Evolutionary conservation across 2,329 filamentous ascomycete species (phyloP).

Genomic region (Monilinia laxa): DNA sequence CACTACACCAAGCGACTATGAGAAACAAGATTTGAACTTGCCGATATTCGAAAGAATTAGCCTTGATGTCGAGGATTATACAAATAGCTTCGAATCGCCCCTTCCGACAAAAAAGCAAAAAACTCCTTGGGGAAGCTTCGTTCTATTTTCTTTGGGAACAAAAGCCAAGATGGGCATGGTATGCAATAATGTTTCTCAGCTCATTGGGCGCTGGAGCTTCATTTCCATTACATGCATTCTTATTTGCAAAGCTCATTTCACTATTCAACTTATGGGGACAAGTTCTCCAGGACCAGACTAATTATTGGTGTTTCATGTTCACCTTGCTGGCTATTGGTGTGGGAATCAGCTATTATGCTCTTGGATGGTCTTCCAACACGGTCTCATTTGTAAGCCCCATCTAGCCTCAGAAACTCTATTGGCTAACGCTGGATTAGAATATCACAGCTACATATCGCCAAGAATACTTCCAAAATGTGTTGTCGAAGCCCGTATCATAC

Average conservation of each 20-base stretch:
- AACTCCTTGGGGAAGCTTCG: conserved; percentile 8
- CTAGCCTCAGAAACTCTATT: background rate
- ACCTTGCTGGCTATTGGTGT: conserved; percentile 47
- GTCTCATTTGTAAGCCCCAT: conserved; percentile 38
- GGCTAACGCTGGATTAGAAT: conserved; percentile 30
- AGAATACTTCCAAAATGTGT: conserved; percentile 48
- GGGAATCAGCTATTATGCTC: conserved; percentile 40
- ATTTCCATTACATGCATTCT: conserved; percentile 42
- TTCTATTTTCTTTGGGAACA: conserved; percentile 38
- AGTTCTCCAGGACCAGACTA: conserved; percentile 37
- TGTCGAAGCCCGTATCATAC: conserved; percentile 45
- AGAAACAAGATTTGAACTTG: background rate
- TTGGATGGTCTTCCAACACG: conserved; percentile 46
- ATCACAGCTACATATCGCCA: conserved; percentile 44
- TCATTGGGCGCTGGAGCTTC: conserved; percentile 32
- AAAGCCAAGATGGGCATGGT: conserved; percentile 19
- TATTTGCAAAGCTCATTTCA: conserved; percentile 41
- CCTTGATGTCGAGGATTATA: background rate
- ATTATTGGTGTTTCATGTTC: conserved; percentile 53
- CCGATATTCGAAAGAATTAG: conserved; percentile 13
- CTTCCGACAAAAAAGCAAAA: background rate
- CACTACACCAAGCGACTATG: background rate
- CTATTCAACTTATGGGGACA: conserved; percentile 25
- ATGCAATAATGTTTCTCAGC: conserved; percentile 9
- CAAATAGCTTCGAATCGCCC: background rate